phyloP scores from a whole-genome alignment of 2,329 filamentous ascomycete species.

The Periconia sp. region DNA sequence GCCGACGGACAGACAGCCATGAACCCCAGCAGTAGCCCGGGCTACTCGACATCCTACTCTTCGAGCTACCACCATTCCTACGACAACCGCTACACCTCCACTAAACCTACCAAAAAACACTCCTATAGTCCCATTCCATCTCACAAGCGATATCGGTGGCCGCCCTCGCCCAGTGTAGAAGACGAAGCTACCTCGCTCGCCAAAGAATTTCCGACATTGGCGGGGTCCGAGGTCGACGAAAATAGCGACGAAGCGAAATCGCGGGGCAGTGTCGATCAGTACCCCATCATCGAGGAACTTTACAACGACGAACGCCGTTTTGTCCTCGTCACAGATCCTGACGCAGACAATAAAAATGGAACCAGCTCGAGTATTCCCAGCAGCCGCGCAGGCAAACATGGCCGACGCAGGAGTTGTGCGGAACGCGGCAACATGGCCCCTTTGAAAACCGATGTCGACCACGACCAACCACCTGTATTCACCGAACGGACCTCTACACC shows the following conservation, averaged over 20 bases:
- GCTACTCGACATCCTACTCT: constrained; percentile 10
- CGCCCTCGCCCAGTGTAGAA: constrained; percentile 68
- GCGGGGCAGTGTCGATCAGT: constrained; percentile 68
- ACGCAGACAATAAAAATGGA: constrained; percentile 9
- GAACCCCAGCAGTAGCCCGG: constrained; percentile 15
- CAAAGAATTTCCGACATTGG: constrained; percentile 57
- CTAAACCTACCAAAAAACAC: constrained; percentile 18
- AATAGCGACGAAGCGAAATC: constrained; percentile 59
- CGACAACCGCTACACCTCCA: constrained; percentile 35
- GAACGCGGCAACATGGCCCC: constrained; percentile 37
- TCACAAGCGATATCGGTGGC: constrained; percentile 42
- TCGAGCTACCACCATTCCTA: constrained; percentile 24
- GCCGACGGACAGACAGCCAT: constrained; percentile 24
- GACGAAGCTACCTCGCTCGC: constrained; percentile 66
- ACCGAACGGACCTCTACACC: constrained; percentile 47
- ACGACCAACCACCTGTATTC: constrained; percentile 38
- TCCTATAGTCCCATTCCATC: constrained; percentile 20
- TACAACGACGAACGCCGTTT: constrained; percentile 64
- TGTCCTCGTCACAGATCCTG: constrained; percentile 54
- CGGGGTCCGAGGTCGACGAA: constrained; percentile 20
- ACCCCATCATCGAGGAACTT: constrained; percentile 67
- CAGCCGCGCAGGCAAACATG: constrained; percentile 9
- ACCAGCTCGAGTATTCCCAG: neutral
- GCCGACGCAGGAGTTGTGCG: constrained; percentile 34
- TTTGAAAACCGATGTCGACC: constrained; percentile 37